Conservation (phyloP, 2,329 filamentous ascomycete genomes). For the Paraconiothyrium brasiliense region DNA sequence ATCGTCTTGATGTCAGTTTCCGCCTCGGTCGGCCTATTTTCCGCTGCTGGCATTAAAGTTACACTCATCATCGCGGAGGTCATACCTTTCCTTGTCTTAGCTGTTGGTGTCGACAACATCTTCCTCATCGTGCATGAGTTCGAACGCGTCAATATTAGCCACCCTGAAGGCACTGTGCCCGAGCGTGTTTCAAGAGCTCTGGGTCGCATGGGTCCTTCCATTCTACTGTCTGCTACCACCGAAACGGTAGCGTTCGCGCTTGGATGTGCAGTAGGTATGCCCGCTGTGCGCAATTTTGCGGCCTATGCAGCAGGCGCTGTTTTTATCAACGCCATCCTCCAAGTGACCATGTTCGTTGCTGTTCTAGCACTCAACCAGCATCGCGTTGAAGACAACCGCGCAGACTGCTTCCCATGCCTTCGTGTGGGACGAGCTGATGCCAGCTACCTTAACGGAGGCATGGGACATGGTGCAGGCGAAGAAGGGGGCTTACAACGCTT, state of each 20-base stretch:
- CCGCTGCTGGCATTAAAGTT: slow-evolving; percentile 88
- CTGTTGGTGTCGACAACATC: slow-evolving; percentile 98
- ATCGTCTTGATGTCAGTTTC: slow-evolving; percentile 98
- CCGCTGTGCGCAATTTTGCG: slow-evolving; percentile 96
- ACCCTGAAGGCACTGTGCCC: slow-evolving; percentile 88
- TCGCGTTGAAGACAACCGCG: slow-evolving; percentile 85
- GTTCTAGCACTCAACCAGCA: slow-evolving; percentile 90
- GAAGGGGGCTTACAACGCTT: slow-evolving; percentile 86
- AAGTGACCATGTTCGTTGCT: slow-evolving; percentile 96
- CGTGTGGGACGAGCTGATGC: slow-evolving; percentile 78
- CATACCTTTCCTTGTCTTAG: slow-evolving; percentile 95
- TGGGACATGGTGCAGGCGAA: slow-evolving; percentile 78
- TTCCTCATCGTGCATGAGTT: slow-evolving; percentile 99
- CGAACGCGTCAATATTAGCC: slow-evolving; percentile 90
- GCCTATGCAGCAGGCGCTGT: slow-evolving; percentile 96
- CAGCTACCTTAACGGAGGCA: slow-evolving; percentile 70
- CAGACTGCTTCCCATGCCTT: slow-evolving; percentile 91
- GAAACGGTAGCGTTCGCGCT: slow-evolving; percentile 94
- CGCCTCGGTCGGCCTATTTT: slow-evolving; percentile 93
- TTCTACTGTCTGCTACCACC: slow-evolving; percentile 91
- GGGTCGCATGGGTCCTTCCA: slow-evolving; percentile 97
- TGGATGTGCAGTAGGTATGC: slow-evolving; percentile 95
- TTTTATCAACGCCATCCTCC: slow-evolving; percentile 94
- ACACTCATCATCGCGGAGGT: slow-evolving; percentile 98
- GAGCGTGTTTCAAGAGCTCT: slow-evolving; percentile 85